phyloP scores from a whole-genome alignment of 768 basidiomycete genomes.

The Lyophyllum decastes region DNA sequence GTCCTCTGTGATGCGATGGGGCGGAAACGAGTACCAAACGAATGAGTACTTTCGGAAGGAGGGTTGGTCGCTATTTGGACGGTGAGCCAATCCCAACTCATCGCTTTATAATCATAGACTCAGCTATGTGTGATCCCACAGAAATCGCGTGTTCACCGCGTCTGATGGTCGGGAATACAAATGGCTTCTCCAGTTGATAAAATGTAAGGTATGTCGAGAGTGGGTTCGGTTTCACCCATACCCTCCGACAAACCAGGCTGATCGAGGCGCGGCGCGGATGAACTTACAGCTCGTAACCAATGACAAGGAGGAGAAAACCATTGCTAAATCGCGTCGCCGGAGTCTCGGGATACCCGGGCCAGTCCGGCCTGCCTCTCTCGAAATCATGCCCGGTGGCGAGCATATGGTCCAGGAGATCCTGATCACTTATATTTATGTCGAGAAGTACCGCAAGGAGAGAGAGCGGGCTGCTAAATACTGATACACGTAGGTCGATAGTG shows the following conservation, averaged over 20 bases:
- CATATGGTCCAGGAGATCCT: conserved; percentile 27
- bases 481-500: not conserved
- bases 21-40: conserved; percentile 25
- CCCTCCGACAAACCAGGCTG: not conserved
- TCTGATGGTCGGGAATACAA: conserved; percentile 23
- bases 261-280: not conserved
- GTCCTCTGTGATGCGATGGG: conserved; percentile 29
- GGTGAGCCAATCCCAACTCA: conserved; percentile 7
- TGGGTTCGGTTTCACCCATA: not conserved
- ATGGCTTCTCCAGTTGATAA: conserved; percentile 13
- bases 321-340: conserved; percentile 17
- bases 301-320: conserved; percentile 5
- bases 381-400: conserved; percentile 21
- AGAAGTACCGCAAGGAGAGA: conserved; percentile 26
- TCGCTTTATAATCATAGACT: not conserved
- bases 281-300: conserved; percentile 2
- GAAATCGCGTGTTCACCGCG: conserved; percentile 22
- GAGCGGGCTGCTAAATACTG: conserved; percentile 6
- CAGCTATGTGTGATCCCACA: not conserved
- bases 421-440: conserved; percentile 30
- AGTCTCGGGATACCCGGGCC: conserved; percentile 15
- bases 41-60: conserved; percentile 25
- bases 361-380: conserved; percentile 14
- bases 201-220: conserved; percentile 5
- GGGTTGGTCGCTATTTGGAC: conserved; percentile 16